Evolutionary conservation across 2,329 filamentous ascomycete genomes (phyloP).

Genomic region (Magnaporthiopsis poae): DNA sequence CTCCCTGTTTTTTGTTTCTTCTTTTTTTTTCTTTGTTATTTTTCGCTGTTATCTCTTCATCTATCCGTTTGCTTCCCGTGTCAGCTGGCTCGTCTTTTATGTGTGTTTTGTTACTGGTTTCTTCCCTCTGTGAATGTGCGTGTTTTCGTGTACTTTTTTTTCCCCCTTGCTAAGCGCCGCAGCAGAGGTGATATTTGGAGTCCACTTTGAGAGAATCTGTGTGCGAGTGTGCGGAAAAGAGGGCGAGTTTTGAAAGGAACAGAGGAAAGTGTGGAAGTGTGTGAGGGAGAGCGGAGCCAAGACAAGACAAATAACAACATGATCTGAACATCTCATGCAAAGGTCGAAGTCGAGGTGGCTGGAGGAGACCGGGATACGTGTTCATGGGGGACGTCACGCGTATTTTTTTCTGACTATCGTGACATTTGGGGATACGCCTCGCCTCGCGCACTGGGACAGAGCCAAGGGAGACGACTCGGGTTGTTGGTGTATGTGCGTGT

Average conservation of each 20-base stretch:
- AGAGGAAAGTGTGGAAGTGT: no score
- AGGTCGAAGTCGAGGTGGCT: background rate
- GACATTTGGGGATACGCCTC: background rate
- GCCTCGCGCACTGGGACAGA: background rate
- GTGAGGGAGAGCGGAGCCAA: background rate
- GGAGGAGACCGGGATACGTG: background rate
- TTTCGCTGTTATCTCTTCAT: slow-evolving; percentile 2
- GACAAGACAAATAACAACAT: background rate
- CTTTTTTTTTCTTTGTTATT: slow-evolving; percentile 9
- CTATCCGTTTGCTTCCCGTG: background rate
- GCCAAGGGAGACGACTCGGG: background rate
- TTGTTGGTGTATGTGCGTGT: no score
- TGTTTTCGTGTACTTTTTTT: background rate
- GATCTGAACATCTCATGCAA: background rate
- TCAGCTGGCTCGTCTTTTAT: background rate
- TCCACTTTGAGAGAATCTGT: background rate
- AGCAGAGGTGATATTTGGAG: background rate
- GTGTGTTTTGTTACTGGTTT: background rate
- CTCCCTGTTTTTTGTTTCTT: slow-evolving; percentile 10
- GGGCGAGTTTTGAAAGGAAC: no score
- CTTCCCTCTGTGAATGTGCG: background rate
- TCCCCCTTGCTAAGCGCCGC: background rate
- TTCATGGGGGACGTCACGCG: background rate
- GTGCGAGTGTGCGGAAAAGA: background rate
- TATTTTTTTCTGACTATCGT: background rate